A percentile compares a stretch with the other conserved stretches of the same genome.
These are phyloP conservation scores for Cicer cuneatum DNA, from an alignment of 306 rosid genomes.

Conservation along the genomic window DNA sequence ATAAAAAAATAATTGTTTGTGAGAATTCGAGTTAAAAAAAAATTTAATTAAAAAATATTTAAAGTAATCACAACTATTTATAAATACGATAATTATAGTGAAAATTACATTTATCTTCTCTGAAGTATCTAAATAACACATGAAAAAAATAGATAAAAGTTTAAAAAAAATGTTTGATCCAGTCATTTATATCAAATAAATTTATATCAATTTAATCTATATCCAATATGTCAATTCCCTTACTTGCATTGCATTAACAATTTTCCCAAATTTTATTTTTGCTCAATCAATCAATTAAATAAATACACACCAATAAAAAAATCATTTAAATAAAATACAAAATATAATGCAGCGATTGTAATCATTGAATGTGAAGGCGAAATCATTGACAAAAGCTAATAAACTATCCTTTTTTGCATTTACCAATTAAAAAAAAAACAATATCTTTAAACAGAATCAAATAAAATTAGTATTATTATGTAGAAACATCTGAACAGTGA, in stretches of 20 bases:
- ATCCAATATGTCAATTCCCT: not conserved
- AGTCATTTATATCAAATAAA: too few species aligned
- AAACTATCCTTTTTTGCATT: not conserved
- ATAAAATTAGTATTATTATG: not conserved
- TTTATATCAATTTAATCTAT: too few species aligned
- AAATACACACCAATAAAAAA: not conserved
- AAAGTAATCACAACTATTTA: too few species aligned
- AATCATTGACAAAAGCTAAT: slow-evolving; percentile 20
- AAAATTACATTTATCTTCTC: too few species aligned
- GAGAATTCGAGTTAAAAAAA: too few species aligned
- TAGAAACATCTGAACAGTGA: slow-evolving; percentile 18
- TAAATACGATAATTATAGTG: too few species aligned
- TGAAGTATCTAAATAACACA: too few species aligned
- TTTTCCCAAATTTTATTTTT: not conserved
- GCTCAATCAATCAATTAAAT: not conserved
- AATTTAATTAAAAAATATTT: too few species aligned
- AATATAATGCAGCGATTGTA: not conserved
- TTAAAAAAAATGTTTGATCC: too few species aligned
- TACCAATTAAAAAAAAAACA: not conserved
- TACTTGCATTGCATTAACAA: not conserved
- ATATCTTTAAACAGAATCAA: not conserved
- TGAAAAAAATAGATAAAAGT: too few species aligned
- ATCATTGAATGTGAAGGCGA: slow-evolving; percentile 8
- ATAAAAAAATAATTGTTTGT: too few species aligned
- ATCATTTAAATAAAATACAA: not conserved